phyloP scores from a whole-genome alignment of 305 asterid genomes.

The Petunia hybrid region DNA sequence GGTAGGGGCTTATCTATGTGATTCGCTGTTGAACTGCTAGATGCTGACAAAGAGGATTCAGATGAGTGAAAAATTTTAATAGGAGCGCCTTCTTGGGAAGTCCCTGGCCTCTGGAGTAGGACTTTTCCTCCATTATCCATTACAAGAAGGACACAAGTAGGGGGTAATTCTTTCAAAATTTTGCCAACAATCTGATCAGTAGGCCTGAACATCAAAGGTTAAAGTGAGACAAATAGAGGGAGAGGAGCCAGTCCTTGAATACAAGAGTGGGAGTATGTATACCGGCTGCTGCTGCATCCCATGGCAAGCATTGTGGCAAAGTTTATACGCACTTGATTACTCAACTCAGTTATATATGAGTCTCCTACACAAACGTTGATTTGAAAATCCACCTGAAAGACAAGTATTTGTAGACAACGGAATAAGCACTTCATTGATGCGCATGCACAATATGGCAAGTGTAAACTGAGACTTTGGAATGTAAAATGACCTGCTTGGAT shows the following conservation, averaged over 20 bases:
- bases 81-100: conserved; percentile 72
- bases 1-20: no score
- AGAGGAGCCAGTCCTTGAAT: neutral
- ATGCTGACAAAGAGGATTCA: conserved; percentile 49
- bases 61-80: neutral
- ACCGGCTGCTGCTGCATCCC: conserved; percentile 69
- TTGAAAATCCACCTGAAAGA: conserved; percentile 74
- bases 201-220: conserved; percentile 51
- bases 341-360: conserved; percentile 62
- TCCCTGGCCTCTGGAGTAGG: conserved; percentile 61
- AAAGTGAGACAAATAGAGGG: conserved; percentile 12
- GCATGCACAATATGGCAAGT: conserved; percentile 15
- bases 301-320: conserved; percentile 70
- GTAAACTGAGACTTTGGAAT: neutral
- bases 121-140: conserved; percentile 68
- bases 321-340: conserved; percentile 66
- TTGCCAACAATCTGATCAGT: conserved; percentile 48
- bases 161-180: conserved; percentile 70
- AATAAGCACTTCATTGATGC: conserved; percentile 25
- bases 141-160: conserved; percentile 72
- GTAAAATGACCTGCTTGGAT: conserved; percentile 65
- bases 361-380: conserved; percentile 66
- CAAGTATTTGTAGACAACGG: neutral
- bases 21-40: conserved; percentile 36
- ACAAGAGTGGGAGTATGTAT: conserved; percentile 24